phyloP scores from a whole-genome alignment of 495 filamentous ascomycete genomes.

The Hyaloscypha hepaticicola region DNA sequence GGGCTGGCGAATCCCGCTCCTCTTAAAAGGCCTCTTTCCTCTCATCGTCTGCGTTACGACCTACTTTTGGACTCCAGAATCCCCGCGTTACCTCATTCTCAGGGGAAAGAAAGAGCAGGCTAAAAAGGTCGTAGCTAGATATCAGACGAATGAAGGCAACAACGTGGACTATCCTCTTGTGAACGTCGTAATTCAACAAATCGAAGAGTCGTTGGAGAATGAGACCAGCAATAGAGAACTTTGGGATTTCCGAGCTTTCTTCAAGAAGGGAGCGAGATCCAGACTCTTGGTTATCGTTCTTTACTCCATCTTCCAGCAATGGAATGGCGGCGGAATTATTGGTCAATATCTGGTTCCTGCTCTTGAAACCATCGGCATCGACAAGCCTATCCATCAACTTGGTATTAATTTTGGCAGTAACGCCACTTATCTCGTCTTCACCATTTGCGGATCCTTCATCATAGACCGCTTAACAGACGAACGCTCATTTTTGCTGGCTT shows the following conservation, averaged over 20 bases:
- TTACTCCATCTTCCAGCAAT: constrained; percentile 46
- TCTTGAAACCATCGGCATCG: constrained; percentile 38
- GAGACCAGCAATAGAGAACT: constrained; percentile 32
- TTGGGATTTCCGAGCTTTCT: constrained; percentile 44
- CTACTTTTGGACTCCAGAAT: constrained; percentile 42
- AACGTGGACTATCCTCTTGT: constrained; percentile 40
- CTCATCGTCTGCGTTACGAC: constrained; percentile 41
- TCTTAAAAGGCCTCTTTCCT: constrained; percentile 42
- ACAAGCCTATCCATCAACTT: constrained; percentile 34
- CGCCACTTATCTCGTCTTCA: constrained; percentile 29
- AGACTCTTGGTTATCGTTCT: constrained; percentile 40
- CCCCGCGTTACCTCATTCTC: constrained; percentile 44
- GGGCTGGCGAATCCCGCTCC: constrained; percentile 39
- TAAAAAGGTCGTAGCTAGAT: constrained; percentile 38
- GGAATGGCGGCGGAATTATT: constrained; percentile 47
- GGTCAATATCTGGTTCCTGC: constrained; percentile 43
- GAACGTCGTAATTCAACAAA: constrained; percentile 40
- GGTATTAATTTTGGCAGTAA: constrained; percentile 39
- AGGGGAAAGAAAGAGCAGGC: constrained; percentile 38
- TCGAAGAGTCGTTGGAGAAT: constrained; percentile 41
- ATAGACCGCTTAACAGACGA: constrained; percentile 42
- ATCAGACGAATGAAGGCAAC: constrained; percentile 41
- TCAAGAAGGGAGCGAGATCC: constrained; percentile 37
- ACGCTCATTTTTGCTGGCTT: constrained; percentile 42
- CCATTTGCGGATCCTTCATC: constrained; percentile 38